Evolutionary conservation across 345 rosid species (phyloP).

Genomic region (Citrus cavaleriei): DNA sequence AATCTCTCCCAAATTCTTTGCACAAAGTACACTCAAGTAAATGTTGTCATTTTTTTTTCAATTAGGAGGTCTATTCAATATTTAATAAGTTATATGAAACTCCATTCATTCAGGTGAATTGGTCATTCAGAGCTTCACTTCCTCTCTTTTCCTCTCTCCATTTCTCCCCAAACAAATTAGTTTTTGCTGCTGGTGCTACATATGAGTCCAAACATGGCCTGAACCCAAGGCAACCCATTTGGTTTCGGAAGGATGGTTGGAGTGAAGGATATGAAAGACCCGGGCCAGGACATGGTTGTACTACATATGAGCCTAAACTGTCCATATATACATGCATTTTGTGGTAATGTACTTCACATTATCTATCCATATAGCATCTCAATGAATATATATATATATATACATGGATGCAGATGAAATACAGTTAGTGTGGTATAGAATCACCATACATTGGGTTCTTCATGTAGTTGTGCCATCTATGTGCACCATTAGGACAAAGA

Average conservation of each 20-base stretch:
- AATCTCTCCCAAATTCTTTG: neutral
- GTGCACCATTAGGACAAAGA: conserved; percentile 99
- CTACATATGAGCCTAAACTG: neutral
- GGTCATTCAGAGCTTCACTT: neutral
- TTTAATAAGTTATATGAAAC: neutral
- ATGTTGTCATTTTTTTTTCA: neutral
- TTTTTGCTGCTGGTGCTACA: neutral
- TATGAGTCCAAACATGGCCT: neutral
- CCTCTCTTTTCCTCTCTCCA: too few species aligned
- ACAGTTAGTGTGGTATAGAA: neutral
- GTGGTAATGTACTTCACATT: neutral
- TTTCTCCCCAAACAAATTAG: neutral
- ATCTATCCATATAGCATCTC: neutral
- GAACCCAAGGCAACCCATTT: neutral
- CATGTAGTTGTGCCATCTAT: conserved; percentile 96
- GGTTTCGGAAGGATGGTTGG: neutral
- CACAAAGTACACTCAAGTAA: neutral
- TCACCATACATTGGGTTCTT: conserved; percentile 61
- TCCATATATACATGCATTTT: neutral
- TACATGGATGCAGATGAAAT: neutral
- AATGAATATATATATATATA: neutral
- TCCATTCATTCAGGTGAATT: neutral
- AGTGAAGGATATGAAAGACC: neutral
- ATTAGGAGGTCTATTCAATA: neutral
- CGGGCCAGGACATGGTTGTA: neutral